Conservation (phyloP, 257 asterid genomes). For the Fraxinus quadrangulata region DNA sequence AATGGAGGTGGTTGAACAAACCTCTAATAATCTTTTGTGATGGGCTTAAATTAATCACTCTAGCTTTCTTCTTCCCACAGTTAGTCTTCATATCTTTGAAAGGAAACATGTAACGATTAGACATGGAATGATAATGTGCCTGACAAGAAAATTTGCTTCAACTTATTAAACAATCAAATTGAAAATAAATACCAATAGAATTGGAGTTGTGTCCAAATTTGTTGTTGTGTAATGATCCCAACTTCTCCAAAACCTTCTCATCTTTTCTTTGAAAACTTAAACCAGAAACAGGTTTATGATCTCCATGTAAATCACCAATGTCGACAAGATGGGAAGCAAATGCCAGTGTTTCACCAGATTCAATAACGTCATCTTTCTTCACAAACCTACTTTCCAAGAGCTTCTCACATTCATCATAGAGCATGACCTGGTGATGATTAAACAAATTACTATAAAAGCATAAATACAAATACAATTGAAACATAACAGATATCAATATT, state of each 20-base stretch:
- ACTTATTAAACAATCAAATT: conserved; percentile 7
- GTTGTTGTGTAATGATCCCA: conserved; percentile 37
- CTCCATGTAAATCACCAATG: conserved; percentile 67
- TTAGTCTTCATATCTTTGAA: conserved; percentile 52
- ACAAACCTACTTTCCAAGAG: conserved; percentile 70
- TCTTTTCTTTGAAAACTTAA: conserved; percentile 33
- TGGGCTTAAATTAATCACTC: conserved; percentile 60
- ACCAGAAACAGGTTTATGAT: conserved; percentile 38
- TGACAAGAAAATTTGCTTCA: conserved; percentile 9
- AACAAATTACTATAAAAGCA: not conserved
- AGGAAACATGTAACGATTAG: conserved; percentile 29
- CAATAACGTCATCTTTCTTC: conserved; percentile 65
- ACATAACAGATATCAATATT: conserved; percentile 8
- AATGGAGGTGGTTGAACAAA: conserved; percentile 31
- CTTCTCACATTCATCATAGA: conserved; percentile 74
- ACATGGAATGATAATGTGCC: conserved; percentile 22
- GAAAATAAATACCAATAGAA: conserved; percentile 37
- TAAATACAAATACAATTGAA: not conserved
- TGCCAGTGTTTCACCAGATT: conserved; percentile 62
- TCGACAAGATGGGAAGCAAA: conserved; percentile 73
- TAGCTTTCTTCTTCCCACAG: conserved; percentile 43
- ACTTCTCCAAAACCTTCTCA: conserved; percentile 32
- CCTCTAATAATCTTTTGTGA: conserved; percentile 83
- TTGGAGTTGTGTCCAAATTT: conserved; percentile 33
- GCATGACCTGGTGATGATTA: conserved; percentile 50